A percentile compares a stretch with the other conserved stretches of the same genome.
These are phyloP conservation scores for Nowakowskiella sp. DNA, from an alignment of 192 early-diverging fungal species.

Conservation along the genomic window DNA sequence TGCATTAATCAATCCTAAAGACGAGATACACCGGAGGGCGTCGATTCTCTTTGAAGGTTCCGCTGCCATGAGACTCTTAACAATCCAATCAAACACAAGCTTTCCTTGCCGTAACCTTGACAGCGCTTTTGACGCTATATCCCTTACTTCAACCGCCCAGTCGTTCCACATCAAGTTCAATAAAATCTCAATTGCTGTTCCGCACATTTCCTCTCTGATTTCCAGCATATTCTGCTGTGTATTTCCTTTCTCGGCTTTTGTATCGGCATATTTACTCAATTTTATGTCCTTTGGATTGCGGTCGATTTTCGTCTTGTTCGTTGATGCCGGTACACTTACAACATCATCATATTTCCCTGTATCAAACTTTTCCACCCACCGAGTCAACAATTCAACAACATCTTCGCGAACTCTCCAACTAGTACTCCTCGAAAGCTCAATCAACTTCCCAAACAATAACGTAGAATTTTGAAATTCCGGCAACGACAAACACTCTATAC, in stretches of 20 bases:
- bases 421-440: conserved; percentile 20
- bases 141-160: conserved; percentile 33
- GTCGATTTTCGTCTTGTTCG: neutral
- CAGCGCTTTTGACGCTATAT: conserved; percentile 22
- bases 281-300: neutral
- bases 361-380: conserved; percentile 28
- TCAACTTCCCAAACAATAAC: conserved; percentile 19
- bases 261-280: neutral
- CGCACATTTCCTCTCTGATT: conserved; percentile 10
- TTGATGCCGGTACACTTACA: neutral
- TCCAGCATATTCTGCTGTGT: neutral
- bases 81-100: conserved; percentile 33
- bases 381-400: conserved; percentile 26
- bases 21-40: conserved; percentile 28
- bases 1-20: conserved; percentile 22
- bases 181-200: conserved; percentile 25
- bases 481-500: conserved; percentile 11
- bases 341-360: too few relatives aligned
- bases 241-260: neutral
- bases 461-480: conserved; percentile 19
- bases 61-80: conserved; percentile 16
- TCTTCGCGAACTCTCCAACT: conserved; percentile 40
- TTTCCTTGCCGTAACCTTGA: conserved; percentile 27
- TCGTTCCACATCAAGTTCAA: conserved; percentile 45
- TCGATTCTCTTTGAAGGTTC: conserved; percentile 38